Base-by-base conservation (phyloP, 441 rosid genomes). In the Macaranga tanarius region DNA sequence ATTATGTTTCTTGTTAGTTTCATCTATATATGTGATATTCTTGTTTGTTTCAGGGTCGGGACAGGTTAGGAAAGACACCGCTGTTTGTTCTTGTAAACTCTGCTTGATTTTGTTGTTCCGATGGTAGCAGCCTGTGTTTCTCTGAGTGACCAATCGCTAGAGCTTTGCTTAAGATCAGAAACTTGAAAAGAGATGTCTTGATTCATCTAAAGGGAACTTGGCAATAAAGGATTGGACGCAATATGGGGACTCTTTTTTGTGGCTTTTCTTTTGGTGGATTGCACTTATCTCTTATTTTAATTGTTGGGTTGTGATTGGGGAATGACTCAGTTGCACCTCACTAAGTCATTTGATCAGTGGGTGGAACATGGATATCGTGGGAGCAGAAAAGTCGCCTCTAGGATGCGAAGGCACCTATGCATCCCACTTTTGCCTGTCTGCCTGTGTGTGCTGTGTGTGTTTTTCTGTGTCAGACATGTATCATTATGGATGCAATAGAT, bases 41-140 rank as follows among this genome's bases (percentile, higher is more conserved):
- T 11, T 65, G 17, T 73, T 76, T 52, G 40, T 85, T 81, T 47
- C 84, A 90, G 90, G 99, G 97, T 55, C 85, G 89, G 75, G 92
- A 92, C 19, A 85, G 88, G 54, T 73, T 94, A 74, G 97, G 93
- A 69, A 89, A 87, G 71, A 87, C 81, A 12, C 90, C 97, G 7
- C 74, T 89, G 10, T 94, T 89, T 71, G 93, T 94, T 76, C 97
- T 92, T 17, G 84, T 92, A 54, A 86, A 80, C 79, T 81, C 86
- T 7, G 66, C 80, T 64, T 82, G 79, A 79, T 70, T 71, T 73
- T 65, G 45, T 45, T 51, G 71, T 59, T 74, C 42, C 55, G 19
- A 45, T 56, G 13, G 69, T 19, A 12, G 52, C 64, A 61, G 47
- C 34, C 58, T 34, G 57, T 66, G 12, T 23, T 44, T 64, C 17